Evolutionary conservation across 208 protist species (phyloP).

Genomic region (Naegleria fowleri): DNA sequence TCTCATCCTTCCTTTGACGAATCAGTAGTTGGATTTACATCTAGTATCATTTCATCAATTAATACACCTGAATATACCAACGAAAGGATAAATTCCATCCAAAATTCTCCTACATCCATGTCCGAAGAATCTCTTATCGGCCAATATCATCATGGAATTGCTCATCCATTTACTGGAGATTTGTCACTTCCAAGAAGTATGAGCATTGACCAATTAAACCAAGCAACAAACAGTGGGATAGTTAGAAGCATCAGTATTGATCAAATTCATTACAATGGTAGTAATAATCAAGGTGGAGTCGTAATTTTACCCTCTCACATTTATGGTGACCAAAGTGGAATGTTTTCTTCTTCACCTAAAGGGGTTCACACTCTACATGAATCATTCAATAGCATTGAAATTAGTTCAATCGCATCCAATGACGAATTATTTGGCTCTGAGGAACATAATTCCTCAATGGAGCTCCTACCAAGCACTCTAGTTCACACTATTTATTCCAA

Average conservation of each 20-base stretch:
- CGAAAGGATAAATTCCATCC: neutral
- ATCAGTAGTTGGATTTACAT: neutral
- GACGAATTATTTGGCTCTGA: neutral
- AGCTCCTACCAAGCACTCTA: neutral
- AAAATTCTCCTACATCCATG: neutral
- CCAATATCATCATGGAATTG: neutral
- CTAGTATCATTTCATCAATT: neutral
- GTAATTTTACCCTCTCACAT: neutral
- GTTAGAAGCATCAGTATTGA: neutral
- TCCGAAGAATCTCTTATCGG: neutral
- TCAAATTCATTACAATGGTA: neutral
- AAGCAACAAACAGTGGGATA: neutral
- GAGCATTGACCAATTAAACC: neutral
- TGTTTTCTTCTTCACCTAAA: neutral
- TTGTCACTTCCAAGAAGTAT: neutral
- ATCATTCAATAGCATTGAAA: neutral
- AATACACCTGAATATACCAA: neutral
- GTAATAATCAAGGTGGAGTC: neutral
- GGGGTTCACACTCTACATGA: neutral
- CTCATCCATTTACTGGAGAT: neutral
- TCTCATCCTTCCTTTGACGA: neutral
- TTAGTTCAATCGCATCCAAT: neutral
- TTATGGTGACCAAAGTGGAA: neutral
- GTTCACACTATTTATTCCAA: conserved; percentile 22
- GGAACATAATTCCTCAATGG: neutral